These are phyloP conservation scores for Fraxinus platypoda DNA, from an alignment of 305 asterid genomes.

Conservation along the genomic window DNA sequence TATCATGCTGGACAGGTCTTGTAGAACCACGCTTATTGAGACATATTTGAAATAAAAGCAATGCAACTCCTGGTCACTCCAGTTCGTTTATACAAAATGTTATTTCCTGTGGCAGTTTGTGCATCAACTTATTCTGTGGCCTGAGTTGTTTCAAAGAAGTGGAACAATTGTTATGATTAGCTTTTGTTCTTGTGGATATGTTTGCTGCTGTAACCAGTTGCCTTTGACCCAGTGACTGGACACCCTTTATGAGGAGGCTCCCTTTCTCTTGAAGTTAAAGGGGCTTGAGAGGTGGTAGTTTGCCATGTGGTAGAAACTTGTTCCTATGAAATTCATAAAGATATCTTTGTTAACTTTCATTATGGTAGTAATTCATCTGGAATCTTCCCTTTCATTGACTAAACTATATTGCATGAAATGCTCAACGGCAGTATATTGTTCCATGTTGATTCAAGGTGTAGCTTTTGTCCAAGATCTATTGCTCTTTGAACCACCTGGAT, in stretches of 20 bases:
- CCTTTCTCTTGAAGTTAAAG: not conserved
- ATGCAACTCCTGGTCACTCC: not conserved
- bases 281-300: not conserved
- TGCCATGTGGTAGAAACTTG: not conserved
- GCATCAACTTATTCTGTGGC: not conserved
- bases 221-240: not conserved
- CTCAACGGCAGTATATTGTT: not conserved
- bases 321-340: not conserved
- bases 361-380: not conserved
- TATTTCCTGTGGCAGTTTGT: not conserved
- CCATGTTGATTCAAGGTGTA: not conserved
- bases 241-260: not conserved
- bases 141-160: not conserved
- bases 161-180: not conserved
- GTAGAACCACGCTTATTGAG: not conserved
- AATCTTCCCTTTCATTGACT: not conserved
- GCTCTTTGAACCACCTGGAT: not conserved
- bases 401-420: not conserved
- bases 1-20: not conserved
- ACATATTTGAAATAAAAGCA: not conserved
- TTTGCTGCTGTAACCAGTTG: not conserved
- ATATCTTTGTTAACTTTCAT: not conserved
- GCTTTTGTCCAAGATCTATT: not conserved
- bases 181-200: not conserved
- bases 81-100: not conserved